Percentiles rank a stretch among this genome's conserved stretches.
Conservation (phyloP, 805 yeast genomes). For the Candida odintsovae region DNA sequence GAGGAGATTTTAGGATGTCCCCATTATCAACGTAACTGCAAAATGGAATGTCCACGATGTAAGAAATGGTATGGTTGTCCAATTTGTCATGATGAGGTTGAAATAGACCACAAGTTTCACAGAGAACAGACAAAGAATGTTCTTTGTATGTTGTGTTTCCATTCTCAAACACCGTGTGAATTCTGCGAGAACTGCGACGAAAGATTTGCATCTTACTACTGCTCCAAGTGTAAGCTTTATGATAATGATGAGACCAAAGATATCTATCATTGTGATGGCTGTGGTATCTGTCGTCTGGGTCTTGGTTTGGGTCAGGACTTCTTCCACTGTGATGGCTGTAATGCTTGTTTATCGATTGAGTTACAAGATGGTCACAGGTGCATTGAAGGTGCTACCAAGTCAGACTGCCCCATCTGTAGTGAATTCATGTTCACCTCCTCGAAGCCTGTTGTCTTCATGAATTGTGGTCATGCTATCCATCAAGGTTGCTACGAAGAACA, state of each 20-base stretch:
- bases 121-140: slow-evolving; percentile 60
- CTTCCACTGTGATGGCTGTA: slow-evolving; percentile 87
- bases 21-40: slow-evolving; percentile 81
- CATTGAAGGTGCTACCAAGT: slow-evolving; percentile 80
- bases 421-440: slow-evolving; percentile 85
- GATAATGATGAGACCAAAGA: slow-evolving; percentile 77
- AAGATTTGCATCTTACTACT: slow-evolving; percentile 70
- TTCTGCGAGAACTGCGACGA: slow-evolving; percentile 64
- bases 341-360: slow-evolving; percentile 80
- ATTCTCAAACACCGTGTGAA: slow-evolving; percentile 68
- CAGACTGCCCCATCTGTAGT: slow-evolving; percentile 89
- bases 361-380: slow-evolving; percentile 75
- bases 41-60: slow-evolving; percentile 75
- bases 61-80: slow-evolving; percentile 74
- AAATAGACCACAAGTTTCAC: slow-evolving; percentile 47
- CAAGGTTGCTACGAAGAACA: slow-evolving; percentile 77
- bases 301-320: slow-evolving; percentile 83
- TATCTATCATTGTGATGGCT: slow-evolving; percentile 86
- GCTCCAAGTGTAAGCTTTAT: slow-evolving; percentile 72
- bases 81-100: slow-evolving; percentile 73
- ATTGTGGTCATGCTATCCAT: slow-evolving; percentile 93
- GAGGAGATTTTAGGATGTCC: slow-evolving; percentile 60
- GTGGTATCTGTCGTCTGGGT: slow-evolving; percentile 91
- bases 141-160: slow-evolving; percentile 74
- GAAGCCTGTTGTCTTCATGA: slow-evolving; percentile 82